Conservation (phyloP, 2,329 filamentous ascomycete genomes). For the Trichoderma koningiopsis region DNA sequence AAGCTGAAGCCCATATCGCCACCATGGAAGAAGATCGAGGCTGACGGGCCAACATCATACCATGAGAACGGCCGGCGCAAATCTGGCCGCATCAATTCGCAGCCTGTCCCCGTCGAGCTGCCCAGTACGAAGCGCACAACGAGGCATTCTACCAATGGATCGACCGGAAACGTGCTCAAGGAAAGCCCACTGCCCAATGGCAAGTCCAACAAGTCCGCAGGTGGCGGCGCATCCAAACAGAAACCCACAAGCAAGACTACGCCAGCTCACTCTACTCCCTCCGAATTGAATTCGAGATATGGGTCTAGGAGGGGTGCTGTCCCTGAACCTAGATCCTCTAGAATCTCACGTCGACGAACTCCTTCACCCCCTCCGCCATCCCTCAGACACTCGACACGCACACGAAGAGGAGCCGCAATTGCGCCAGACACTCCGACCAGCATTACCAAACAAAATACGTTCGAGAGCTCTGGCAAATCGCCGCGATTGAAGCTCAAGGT, state of each 20-base stretch:
- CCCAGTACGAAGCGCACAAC: slow-evolving; percentile 55
- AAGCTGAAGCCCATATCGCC: slow-evolving; percentile 67
- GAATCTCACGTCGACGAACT: slow-evolving; percentile 44
- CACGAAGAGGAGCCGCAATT: slow-evolving; percentile 43
- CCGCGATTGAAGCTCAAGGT: slow-evolving; percentile 55
- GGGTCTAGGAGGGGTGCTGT: slow-evolving; percentile 34
- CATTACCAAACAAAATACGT: slow-evolving; percentile 27
- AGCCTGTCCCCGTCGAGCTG: slow-evolving; percentile 56
- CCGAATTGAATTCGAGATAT: slow-evolving; percentile 37
- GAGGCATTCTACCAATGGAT: slow-evolving; percentile 44
- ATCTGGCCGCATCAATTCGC: slow-evolving; percentile 63
- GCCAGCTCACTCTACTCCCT: slow-evolving; percentile 29
- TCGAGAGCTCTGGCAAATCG: slow-evolving; percentile 37
- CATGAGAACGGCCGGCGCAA: slow-evolving; percentile 71
- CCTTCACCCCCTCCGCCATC: slow-evolving; percentile 45
- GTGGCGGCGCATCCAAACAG: slow-evolving; percentile 33
- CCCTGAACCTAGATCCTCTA: slow-evolving; percentile 36
- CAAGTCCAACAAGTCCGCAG: slow-evolving; percentile 32
- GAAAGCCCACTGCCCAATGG: slow-evolving; percentile 36
- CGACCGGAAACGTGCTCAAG: slow-evolving; percentile 38
- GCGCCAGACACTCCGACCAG: slow-evolving; percentile 25
- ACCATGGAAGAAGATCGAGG: slow-evolving; percentile 86
- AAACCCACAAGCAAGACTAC: slow-evolving; percentile 33
- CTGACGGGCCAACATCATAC: slow-evolving; percentile 86
- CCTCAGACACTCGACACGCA: slow-evolving; percentile 46